Conservation (phyloP, 1,284 basidiomycete genomes). For the Boletus smithii region DNA sequence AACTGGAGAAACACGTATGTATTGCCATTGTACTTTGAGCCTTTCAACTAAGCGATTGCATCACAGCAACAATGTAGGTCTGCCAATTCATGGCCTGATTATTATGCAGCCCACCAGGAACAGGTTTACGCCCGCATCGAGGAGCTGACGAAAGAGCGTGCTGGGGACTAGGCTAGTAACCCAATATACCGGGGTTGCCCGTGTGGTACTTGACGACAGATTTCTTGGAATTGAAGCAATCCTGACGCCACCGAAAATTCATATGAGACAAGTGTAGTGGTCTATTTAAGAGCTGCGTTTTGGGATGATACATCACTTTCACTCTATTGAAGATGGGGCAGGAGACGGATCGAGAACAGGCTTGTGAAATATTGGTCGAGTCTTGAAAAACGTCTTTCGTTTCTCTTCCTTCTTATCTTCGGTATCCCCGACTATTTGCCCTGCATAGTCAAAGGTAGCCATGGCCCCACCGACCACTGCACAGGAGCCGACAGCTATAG, state of each 20-base stretch:
- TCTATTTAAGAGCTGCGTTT: slow-evolving; percentile 18
- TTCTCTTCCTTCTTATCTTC: slow-evolving; percentile 54
- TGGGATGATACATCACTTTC: slow-evolving; percentile 13
- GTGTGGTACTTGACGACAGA: slow-evolving; percentile 1
- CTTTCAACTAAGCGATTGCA: slow-evolving; percentile 5
- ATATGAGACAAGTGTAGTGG: slow-evolving; percentile 1
- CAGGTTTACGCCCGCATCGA: slow-evolving; percentile 39
- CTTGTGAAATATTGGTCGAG: slow-evolving; percentile 35
- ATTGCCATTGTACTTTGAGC: background rate
- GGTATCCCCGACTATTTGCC: slow-evolving; percentile 51
- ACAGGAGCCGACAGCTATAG: slow-evolving; percentile 80
- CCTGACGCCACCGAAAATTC: background rate
- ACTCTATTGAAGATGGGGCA: slow-evolving; percentile 22
- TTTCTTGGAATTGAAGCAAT: slow-evolving; percentile 4
- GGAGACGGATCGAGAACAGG: slow-evolving; percentile 29
- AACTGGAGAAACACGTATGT: slow-evolving; percentile 37
- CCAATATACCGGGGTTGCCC: background rate
- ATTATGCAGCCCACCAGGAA: slow-evolving; percentile 46
- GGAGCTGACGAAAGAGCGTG: slow-evolving; percentile 29
- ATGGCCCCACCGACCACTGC: slow-evolving; percentile 76
- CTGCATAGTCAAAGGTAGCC: slow-evolving; percentile 83
- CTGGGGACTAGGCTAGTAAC: slow-evolving; percentile 5
- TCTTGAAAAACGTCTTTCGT: slow-evolving; percentile 73
- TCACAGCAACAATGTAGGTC: slow-evolving; percentile 47
- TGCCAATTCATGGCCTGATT: slow-evolving; percentile 50